Base-by-base conservation (phyloP, 2,329 filamentous ascomycete genomes). In the Madurella mycetomatis region DNA sequence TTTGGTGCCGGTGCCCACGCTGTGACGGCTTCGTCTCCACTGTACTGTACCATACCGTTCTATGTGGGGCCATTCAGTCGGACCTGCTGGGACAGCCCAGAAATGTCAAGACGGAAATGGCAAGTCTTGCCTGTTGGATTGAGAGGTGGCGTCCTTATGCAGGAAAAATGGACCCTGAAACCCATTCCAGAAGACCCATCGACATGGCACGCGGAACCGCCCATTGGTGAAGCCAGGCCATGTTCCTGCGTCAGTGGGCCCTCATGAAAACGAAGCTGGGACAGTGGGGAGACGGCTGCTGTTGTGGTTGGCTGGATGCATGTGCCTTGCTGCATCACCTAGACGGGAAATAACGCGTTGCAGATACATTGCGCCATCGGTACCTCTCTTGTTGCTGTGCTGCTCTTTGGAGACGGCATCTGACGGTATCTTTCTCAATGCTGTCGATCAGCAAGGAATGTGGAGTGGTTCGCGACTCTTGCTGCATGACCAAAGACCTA, bases 181-280 rank as follows among this genome's bases (percentile, higher is more conserved):
- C 57, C 55, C 34, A n/a, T 62, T 59, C 57, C 32, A 61, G 54
- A 62, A 62, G 55, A 47, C 54, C 58, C 56, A 55, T 55, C 41
- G 47, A 49, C 60, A 61, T 53, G 59, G 58, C 39, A 44, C 56
- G 60, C 47, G 51, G 46, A 47, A 39, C 16, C 43, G 30, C 60
- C 60, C 52, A 62, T 62, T 62, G 60, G 60, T 19, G 45, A 16
- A 42, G 9, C 37, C n/a, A 30, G 45, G 25, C 40, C 39, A 39
- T 50, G 59, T 63, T 60, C 61, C 61, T 63, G 60, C 58, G 34
- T 56, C 55, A 59, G 59, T 59, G 57, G 56, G 49, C 45, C 52
- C 31, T 11, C 16, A 5, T 40, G 41, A 30, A 49, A 41, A 39
- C 37, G 40, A 18, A 30, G 39, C 30, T 48, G 51, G 40, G 45